Base-by-base conservation (phyloP, 345 rosid genomes). In the Iberis pinnata region DNA sequence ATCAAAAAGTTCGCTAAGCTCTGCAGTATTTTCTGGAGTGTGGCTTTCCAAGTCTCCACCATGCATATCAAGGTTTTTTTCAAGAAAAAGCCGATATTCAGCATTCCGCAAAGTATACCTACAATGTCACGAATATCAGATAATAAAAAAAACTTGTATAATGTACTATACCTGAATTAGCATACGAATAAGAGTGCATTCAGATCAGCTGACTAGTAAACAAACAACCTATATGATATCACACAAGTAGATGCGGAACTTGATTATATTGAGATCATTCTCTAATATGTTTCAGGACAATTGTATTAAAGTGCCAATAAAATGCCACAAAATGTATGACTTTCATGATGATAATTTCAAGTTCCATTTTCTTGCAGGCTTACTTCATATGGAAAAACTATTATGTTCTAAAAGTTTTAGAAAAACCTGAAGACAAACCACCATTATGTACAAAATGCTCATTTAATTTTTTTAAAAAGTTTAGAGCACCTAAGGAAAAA, bases 101-200 rank as follows among this genome's bases (percentile, higher is more conserved):
- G 98, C 98, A 70, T 90, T 90, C 55, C 84, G 60, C 69, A 90
- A 67, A 12, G 98, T 90, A 68, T 90, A 90, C 60, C 96, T 87
- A 62, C 60, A 73, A 43, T 24, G 18, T 41, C 73, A 16, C 51
- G 48, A 60, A 25, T 15, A n/a, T 60, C 44, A 67, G 13, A 58
- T n/a, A 22, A 6, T 22, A 22, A 22, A 9, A 13, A 43, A 37
- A 18, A 46, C 54, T 53, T 37, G 37, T 5, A 9, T 6, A 19
- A 5, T 14, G n/a, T n/a, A n/a, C n/a, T n/a, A n/a, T n/a, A n/a
- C n/a, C n/a, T n/a, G n/a, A n/a, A n/a, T n/a, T n/a, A 10, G 4
- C 43, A 11, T 40, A 7, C 1, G 13, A 29, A n/a, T 27, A n/a
- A 14, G 43, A 25, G 10, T 14, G 9, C 7, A n/a, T 12, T 17